Conservation (phyloP, 176 grass and related monocot genomes). For the Oryza meridionalis region DNA sequence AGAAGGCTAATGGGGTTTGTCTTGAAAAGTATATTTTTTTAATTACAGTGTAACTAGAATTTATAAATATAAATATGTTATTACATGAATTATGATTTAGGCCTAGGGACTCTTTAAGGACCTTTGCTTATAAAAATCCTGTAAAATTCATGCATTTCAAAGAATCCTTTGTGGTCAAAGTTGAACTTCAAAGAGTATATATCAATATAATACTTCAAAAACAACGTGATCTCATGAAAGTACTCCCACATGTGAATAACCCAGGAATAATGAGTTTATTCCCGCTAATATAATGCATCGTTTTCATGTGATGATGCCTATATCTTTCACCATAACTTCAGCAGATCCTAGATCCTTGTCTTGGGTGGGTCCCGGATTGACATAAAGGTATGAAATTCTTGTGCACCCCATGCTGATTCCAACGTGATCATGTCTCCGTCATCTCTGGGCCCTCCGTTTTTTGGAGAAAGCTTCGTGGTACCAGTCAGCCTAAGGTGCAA, state of each 20-base stretch:
- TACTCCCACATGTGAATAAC: background rate
- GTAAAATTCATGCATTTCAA: background rate
- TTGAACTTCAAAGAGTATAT: background rate
- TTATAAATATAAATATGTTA: too few species aligned
- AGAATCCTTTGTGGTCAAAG: background rate
- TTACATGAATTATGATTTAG: too few species aligned
- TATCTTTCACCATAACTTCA: background rate
- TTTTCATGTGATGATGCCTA: constrained; percentile 1
- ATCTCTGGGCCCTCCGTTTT: constrained; percentile 14
- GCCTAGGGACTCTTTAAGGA: too few species aligned
- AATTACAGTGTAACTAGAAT: too few species aligned
- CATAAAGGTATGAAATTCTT: background rate
- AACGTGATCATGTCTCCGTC: constrained; percentile 31
- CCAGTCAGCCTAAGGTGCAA: background rate
- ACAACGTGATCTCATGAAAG: background rate
- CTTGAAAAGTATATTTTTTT: too few species aligned
- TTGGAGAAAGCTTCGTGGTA: constrained; percentile 6
- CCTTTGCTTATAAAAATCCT: too few species aligned
- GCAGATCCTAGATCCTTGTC: constrained; percentile 23
- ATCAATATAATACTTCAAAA: background rate
- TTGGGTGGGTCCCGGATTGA: background rate
- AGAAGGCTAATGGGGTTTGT: too few species aligned
- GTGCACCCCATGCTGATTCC: constrained; percentile 28
- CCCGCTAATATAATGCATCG: background rate
- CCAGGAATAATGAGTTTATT: background rate